A percentile compares a stretch with the other conserved stretches of the same genome.
These are phyloP conservation scores for Limonium bicolor DNA, from an alignment of 148 eudicot genomes.

Conservation along the genomic window DNA sequence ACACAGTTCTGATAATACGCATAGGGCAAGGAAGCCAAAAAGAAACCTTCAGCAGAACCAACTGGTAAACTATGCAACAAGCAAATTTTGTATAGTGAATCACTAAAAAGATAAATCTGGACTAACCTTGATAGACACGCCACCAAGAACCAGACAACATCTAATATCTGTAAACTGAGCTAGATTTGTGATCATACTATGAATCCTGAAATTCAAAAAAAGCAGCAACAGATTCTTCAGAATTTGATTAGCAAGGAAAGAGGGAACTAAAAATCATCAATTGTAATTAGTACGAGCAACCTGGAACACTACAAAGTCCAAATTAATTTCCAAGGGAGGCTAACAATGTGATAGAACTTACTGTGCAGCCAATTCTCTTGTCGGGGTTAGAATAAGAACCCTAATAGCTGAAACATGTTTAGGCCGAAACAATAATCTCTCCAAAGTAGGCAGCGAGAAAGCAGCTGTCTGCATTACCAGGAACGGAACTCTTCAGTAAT, in stretches of 20 bases:
- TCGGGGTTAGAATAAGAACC: constrained; percentile 90
- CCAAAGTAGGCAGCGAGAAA: constrained; percentile 72
- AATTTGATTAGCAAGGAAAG: too few species aligned
- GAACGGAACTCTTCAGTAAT: too few species aligned
- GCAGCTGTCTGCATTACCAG: constrained; percentile 90
- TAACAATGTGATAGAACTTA: constrained; percentile 24
- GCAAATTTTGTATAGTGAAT: too few species aligned
- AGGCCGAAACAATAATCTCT: constrained; percentile 64
- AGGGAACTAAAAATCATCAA: too few species aligned
- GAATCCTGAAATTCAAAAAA: constrained; percentile 42
- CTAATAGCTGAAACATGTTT: constrained; percentile 73
- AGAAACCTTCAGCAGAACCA: not conserved
- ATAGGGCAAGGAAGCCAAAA: not conserved
- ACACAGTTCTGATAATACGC: not conserved
- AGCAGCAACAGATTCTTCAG: not conserved
- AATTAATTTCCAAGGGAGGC: not conserved
- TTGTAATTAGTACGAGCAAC: too few species aligned
- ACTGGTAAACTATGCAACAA: too few species aligned
- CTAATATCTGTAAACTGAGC: constrained; percentile 84
- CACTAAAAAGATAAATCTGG: not conserved
- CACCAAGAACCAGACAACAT: constrained; percentile 82
- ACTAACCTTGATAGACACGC: constrained; percentile 73
- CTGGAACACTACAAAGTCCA: too few species aligned
- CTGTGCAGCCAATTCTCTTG: constrained; percentile 96
- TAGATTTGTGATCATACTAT: constrained; percentile 77